These are phyloP conservation scores for Leucogyrophana mollusca DNA, from an alignment of 768 basidiomycete species.

Conservation along the genomic window DNA sequence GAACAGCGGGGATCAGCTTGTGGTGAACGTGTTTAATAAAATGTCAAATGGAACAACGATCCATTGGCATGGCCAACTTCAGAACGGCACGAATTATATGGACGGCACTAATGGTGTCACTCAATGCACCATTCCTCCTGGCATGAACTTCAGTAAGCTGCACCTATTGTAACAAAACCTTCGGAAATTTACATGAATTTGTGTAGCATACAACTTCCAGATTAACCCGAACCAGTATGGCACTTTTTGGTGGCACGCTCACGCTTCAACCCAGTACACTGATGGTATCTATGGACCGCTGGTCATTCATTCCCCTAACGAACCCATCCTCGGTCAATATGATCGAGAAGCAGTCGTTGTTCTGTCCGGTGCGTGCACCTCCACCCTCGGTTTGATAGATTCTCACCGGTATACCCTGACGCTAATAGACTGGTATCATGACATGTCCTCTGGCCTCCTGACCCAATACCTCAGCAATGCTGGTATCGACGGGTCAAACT, in stretches of 20 bases:
- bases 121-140: constrained; percentile 55
- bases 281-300: constrained; percentile 51
- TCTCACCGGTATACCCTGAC: background rate
- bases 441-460: constrained; percentile 27
- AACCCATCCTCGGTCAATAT: constrained; percentile 31
- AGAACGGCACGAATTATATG: constrained; percentile 46
- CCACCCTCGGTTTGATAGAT: background rate
- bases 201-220: constrained; percentile 36
- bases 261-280: constrained; percentile 39
- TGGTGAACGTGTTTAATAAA: constrained; percentile 34
- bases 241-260: constrained; percentile 50
- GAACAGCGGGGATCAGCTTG: constrained; percentile 31
- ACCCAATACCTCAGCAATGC: constrained; percentile 26
- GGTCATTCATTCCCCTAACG: constrained; percentile 40
- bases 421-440: constrained; percentile 31
- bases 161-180: background rate
- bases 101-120: constrained; percentile 48
- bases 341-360: constrained; percentile 40
- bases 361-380: constrained; percentile 28
- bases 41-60: constrained; percentile 30
- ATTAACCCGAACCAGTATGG: constrained; percentile 41
- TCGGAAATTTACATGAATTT: background rate
- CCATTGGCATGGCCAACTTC: constrained; percentile 37
- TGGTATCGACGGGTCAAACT: constrained; percentile 27
- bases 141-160: constrained; percentile 36